Percentiles rank a stretch among this genome's conserved stretches.
Conservation (phyloP, 148 eudicot species). For the Polygonum maritimum region DNA sequence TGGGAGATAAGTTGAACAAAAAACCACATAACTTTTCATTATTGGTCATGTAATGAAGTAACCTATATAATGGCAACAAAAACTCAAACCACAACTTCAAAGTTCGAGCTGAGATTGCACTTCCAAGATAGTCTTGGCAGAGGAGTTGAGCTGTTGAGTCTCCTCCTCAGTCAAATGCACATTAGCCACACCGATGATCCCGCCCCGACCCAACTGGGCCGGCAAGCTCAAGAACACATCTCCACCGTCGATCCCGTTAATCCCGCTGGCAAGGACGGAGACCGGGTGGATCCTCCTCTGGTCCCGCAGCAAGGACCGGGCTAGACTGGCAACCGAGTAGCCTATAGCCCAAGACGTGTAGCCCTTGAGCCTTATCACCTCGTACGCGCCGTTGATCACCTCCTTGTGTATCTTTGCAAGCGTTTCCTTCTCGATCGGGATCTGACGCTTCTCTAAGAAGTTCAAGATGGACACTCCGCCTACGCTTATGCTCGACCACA, state of each 20-base stretch:
- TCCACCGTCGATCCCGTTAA: slow-evolving; percentile 59
- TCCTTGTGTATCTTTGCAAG: slow-evolving; percentile 66
- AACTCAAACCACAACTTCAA: slow-evolving; percentile 13
- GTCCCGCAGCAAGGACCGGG: slow-evolving; percentile 59
- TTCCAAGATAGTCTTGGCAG: slow-evolving; percentile 66
- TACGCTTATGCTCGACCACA: slow-evolving; percentile 94
- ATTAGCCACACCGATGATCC: slow-evolving; percentile 66
- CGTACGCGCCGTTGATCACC: slow-evolving; percentile 80
- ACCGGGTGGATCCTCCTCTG: slow-evolving; percentile 85
- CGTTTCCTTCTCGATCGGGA: slow-evolving; percentile 55
- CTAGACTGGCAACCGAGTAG: slow-evolving; percentile 78
- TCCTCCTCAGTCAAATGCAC: slow-evolving; percentile 75
- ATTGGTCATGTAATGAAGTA: too few relatives aligned
- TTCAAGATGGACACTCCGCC: slow-evolving; percentile 83
- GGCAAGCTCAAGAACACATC: slow-evolving; percentile 86
- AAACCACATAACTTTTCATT: too few relatives aligned
- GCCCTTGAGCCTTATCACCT: slow-evolving; percentile 81
- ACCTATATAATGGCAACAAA: too few relatives aligned
- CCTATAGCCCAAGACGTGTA: slow-evolving; percentile 99
- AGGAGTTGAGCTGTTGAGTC: slow-evolving; percentile 35
- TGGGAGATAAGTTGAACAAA: too few relatives aligned
- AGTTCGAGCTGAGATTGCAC: slow-evolving; percentile 60
- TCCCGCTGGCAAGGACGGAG: slow-evolving; percentile 68
- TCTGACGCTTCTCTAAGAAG: slow-evolving; percentile 62
- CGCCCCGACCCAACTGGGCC: slow-evolving; percentile 76